A percentile compares a stretch with the other conserved stretches of the same genome.
Conservation (phyloP, 2,329 filamentous ascomycete genomes). For the Talaromyces sp. region DNA sequence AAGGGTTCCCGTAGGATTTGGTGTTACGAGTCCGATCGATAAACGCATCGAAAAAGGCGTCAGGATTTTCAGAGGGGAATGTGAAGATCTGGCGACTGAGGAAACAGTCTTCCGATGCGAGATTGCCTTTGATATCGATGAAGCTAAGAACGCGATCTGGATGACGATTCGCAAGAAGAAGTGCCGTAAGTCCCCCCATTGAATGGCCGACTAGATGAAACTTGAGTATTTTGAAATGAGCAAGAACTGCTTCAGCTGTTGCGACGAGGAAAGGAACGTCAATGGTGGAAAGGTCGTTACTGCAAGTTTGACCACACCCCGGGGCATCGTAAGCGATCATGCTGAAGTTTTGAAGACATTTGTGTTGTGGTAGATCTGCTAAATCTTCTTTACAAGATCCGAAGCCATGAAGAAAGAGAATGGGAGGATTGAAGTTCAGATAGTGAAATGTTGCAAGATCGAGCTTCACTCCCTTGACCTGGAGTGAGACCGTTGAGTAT, state of each 20-base stretch:
- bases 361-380: slow-evolving; percentile 20
- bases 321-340: slow-evolving; percentile 29
- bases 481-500: slow-evolving; percentile 14
- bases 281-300: slow-evolving; percentile 20
- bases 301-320: slow-evolving; percentile 24
- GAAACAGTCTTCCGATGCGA: slow-evolving; percentile 30
- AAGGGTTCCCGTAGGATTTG: slow-evolving; percentile 13
- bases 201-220: slow-evolving; percentile 32
- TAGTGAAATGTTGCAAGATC: slow-evolving; percentile 24
- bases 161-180: slow-evolving; percentile 20
- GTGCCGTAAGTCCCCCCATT: slow-evolving; percentile 29
- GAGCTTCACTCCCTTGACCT: slow-evolving; percentile 24
- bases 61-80: slow-evolving; percentile 14
- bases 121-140: slow-evolving; percentile 29
- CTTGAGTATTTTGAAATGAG: slow-evolving; percentile 19
- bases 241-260: slow-evolving; percentile 22
- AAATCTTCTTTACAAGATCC: slow-evolving; percentile 32
- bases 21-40: slow-evolving; percentile 18
- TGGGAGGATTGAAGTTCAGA: slow-evolving; percentile 18
- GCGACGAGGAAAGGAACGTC: slow-evolving; percentile 30
- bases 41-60: slow-evolving; percentile 24
- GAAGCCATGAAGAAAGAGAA: slow-evolving; percentile 31
- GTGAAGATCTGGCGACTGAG: slow-evolving; percentile 29
- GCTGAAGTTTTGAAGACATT: slow-evolving; percentile 16
- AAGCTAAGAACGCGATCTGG: slow-evolving; percentile 25